These are phyloP conservation scores for Cucumis hystrix DNA, from an alignment of 306 rosid genomes.

Conservation along the genomic window DNA sequence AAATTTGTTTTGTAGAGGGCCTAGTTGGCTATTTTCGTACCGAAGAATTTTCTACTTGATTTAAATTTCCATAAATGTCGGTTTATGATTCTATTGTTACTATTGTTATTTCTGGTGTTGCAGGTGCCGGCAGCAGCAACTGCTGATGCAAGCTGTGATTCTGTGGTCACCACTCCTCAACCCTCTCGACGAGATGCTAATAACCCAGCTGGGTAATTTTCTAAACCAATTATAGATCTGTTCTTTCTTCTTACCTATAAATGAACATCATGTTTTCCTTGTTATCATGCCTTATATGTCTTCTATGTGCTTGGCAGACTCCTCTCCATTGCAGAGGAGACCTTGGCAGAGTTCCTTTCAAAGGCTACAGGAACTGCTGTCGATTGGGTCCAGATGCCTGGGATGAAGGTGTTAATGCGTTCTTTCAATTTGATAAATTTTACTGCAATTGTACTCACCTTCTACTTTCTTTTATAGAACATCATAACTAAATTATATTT, in stretches of 20 bases:
- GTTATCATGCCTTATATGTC: not conserved
- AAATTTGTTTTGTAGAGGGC: not conserved
- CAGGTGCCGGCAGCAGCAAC: constrained; percentile 70
- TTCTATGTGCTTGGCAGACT: constrained; percentile 39
- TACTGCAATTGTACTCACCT: not conserved
- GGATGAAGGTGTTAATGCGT: constrained; percentile 77
- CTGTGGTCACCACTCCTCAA: constrained; percentile 80
- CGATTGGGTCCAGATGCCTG: constrained; percentile 99
- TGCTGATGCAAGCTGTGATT: constrained; percentile 87
- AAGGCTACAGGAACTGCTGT: constrained; percentile 99
- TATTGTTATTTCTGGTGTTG: constrained; percentile 2
- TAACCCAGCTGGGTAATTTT: constrained; percentile 93
- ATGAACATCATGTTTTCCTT: not conserved
- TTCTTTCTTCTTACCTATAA: constrained; percentile 1
- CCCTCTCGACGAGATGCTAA: constrained; percentile 71
- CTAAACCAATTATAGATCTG: not conserved
- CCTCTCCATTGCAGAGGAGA: constrained; percentile 96
- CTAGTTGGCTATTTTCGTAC: not conserved
- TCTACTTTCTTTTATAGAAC: not conserved
- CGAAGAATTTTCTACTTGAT: not conserved
- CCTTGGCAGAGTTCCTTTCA: constrained; percentile 99
- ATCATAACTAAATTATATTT: not conserved
- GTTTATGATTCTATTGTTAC: not conserved
- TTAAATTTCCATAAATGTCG: not conserved
- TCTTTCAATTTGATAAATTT: not conserved